Percentiles rank a stretch among this genome's conserved stretches.
phyloP scores from a whole-genome alignment of 2,329 filamentous ascomycete genomes.

The Nemania bipapillata region DNA sequence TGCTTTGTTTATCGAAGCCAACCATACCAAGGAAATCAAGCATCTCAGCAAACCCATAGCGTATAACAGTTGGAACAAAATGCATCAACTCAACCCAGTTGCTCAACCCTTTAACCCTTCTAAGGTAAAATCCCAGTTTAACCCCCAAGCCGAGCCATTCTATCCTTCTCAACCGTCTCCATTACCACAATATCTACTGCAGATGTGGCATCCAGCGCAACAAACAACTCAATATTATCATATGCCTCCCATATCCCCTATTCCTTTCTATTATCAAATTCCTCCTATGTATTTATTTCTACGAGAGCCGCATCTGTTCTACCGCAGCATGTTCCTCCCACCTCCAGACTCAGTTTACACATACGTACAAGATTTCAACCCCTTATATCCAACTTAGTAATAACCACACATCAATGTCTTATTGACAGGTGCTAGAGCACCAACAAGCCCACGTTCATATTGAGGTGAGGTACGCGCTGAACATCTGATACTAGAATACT shows the following conservation, averaged over 20 bases:
- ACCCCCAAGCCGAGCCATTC: neutral
- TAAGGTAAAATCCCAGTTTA: neutral
- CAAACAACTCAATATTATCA: neutral
- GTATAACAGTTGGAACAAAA: neutral
- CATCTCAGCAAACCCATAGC: neutral
- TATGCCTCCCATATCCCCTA: neutral
- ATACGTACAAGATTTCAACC: too few species aligned
- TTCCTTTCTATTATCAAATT: neutral
- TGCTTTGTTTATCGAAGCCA: neutral
- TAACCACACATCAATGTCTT: too few species aligned
- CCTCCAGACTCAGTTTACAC: too few species aligned
- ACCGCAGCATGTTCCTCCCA: too few species aligned
- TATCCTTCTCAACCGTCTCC: neutral
- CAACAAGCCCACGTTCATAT: too few species aligned
- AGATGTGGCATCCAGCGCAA: too few species aligned
- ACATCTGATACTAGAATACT: too few species aligned
- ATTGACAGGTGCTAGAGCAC: too few species aligned
- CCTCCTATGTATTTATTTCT: neutral
- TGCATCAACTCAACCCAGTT: constrained; percentile 7
- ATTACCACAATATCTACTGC: neutral
- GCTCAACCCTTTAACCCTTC: constrained; percentile 2
- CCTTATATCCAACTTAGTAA: too few species aligned
- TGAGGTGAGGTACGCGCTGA: too few species aligned
- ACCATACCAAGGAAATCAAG: too few species aligned
- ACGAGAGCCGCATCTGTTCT: neutral